These are phyloP conservation scores for Saposhnikovia divaricata DNA, from an alignment of 129 eudicot species.

Conservation along the genomic window DNA sequence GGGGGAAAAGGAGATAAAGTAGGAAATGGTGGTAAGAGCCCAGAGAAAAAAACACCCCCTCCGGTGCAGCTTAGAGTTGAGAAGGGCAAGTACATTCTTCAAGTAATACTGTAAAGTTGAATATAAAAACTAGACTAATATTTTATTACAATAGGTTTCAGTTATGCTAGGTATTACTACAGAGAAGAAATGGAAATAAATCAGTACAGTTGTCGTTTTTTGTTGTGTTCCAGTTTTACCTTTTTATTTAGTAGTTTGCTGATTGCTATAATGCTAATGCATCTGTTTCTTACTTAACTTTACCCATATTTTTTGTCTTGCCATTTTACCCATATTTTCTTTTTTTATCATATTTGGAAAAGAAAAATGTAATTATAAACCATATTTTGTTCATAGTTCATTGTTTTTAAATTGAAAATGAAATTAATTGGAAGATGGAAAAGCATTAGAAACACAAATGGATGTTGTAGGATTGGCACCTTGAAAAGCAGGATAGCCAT, in stretches of 20 bases:
- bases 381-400: background rate
- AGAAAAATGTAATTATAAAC: background rate
- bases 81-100: constrained; percentile 46
- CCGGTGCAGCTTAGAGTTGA: constrained; percentile 51
- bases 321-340: background rate
- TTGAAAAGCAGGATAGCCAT: background rate
- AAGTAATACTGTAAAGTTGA: background rate
- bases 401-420: background rate
- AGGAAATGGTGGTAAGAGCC: constrained; percentile 34
- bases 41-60: constrained; percentile 43
- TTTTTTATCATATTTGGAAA: background rate
- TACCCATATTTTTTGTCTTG: background rate
- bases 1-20: constrained; percentile 65
- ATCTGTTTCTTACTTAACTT: background rate
- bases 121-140: background rate
- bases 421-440: background rate
- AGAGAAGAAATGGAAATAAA: background rate
- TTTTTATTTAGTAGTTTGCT: background rate
- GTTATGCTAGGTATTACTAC: background rate
- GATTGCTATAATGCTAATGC: too few relatives aligned
- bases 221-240: background rate
- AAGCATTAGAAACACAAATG: background rate
- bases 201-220: background rate
- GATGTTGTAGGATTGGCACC: background rate
- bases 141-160: background rate